Evolutionary conservation across 192 early-diverging fungal species (phyloP), one percentile per base, ranked within the genome.

Genomic region (Linnemannia zychae): DNA sequence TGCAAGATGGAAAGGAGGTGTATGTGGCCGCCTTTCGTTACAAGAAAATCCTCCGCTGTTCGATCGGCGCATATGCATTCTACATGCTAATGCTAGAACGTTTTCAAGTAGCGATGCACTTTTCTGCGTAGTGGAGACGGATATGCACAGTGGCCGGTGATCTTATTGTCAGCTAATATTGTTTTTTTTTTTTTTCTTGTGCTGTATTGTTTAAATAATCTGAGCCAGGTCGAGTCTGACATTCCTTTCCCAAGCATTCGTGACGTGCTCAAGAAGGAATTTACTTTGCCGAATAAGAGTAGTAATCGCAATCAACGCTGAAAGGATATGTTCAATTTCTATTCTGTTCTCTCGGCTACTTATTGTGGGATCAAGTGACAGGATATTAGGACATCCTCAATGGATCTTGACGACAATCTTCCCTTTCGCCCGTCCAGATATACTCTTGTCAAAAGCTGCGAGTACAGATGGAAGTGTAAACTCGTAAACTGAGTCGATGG

Each of bases 221-320:
- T n/a, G n/a, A n/a, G 18, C 49, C 18, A 50, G 49, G 15, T 50
- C 49, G 22, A 50, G 18, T 20, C 17, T 3, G 6, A 50, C 49
- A 50, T 50, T 50, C 49, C 49, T 50, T 50, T 50, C 17, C 49
- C 6, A 50, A 89, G 33, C 82, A 92, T 47, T 87, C 91, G 28
- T 98, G 97, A 96, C 84, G 80, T 20, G 93, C 94, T 31, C 89
- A 93, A 78, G 91, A 96, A 80, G 95, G 95, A 7, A 88, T 96
- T 66, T 96, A 95, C 86, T 95, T 95, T 73, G 81, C 90, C 60
- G 81, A 84, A 50, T 50, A 50, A 4, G 49, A 50, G 49, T 50
- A 20, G 49, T 50, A 50, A 16, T 22, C 49, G 22, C 49, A 50
- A 20, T n/a, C 49, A 4, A 50, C 49, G 6, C 49, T 50, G 49